phyloP scores from a whole-genome alignment of 305 asterid genomes.

The Solanum hybrid region DNA sequence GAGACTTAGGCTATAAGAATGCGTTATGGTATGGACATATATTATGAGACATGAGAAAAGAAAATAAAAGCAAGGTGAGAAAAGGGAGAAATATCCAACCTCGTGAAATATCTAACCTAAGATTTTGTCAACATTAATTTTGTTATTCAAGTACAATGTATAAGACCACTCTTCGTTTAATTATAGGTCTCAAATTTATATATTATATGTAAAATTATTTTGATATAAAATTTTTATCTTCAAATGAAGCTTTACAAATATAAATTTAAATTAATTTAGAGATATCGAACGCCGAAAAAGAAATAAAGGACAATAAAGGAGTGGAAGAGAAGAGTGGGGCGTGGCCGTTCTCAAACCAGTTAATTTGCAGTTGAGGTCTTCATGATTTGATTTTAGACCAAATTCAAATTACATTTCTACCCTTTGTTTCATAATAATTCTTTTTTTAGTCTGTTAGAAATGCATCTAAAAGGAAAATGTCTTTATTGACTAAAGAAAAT shows the following conservation, averaged over 20 bases:
- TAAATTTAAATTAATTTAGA: too few species aligned
- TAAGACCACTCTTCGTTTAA: too few species aligned
- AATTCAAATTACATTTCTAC: not conserved
- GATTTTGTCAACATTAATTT: not conserved
- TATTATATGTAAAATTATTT: not conserved
- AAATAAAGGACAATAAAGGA: not conserved
- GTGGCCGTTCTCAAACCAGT: not conserved
- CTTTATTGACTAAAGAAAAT: not conserved
- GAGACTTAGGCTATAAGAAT: not conserved
- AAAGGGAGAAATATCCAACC: not conserved
- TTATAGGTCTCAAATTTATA: not conserved
- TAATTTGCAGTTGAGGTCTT: not conserved
- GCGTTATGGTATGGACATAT: not conserved
- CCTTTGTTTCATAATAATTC: not conserved
- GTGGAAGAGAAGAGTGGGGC: not conserved
- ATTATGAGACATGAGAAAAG: not conserved
- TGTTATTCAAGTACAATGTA: not conserved
- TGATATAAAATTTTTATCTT: rapidly evolving
- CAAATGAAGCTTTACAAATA: too few species aligned
- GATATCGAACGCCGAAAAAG: rapidly evolving
- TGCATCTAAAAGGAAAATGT: not conserved
- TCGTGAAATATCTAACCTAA: not conserved
- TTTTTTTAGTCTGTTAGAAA: not conserved
- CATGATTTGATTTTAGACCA: not conserved
- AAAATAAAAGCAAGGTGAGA: not conserved